Percentiles rank a stretch among this genome's conserved stretches.
phyloP scores from a whole-genome alignment of 768 basidiomycete species.

The Leccinum aurantiacum region DNA sequence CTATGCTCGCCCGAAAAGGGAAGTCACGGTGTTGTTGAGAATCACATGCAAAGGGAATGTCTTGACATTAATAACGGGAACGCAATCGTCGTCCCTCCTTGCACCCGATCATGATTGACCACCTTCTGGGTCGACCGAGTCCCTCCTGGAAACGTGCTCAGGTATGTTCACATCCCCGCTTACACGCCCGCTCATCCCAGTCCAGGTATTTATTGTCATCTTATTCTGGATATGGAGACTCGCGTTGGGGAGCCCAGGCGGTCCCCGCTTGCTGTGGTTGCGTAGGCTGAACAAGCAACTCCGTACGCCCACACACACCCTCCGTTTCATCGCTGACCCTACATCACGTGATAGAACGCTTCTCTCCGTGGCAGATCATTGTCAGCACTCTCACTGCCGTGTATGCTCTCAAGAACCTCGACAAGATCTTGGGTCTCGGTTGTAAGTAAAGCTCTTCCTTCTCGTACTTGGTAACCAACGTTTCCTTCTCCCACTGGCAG shows the following conservation, averaged over 20 bases:
- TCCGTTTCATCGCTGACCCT: neutral
- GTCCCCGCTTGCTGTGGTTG: constrained; percentile 69
- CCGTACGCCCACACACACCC: constrained; percentile 41
- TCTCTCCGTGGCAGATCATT: constrained; percentile 96
- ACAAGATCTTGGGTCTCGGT: constrained; percentile 79
- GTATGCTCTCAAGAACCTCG: constrained; percentile 82
- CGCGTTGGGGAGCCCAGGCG: constrained; percentile 56
- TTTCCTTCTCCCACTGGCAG: constrained; percentile 37
- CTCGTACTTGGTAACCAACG: neutral
- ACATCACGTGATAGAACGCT: constrained; percentile 51
- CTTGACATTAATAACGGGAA: constrained; percentile 3
- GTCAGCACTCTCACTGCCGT: constrained; percentile 81
- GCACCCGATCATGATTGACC: constrained; percentile 77
- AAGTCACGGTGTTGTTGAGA: constrained; percentile 1
- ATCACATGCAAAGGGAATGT: constrained; percentile 35
- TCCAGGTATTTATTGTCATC: constrained; percentile 84
- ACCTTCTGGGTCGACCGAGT: constrained; percentile 83
- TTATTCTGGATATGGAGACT: constrained; percentile 91
- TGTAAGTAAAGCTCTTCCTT: constrained; percentile 41
- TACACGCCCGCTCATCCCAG: constrained; percentile 3
- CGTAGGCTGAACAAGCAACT: constrained; percentile 56
- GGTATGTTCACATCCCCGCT: constrained; percentile 38
- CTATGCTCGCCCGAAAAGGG: no score
- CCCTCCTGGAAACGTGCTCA: constrained; percentile 89
- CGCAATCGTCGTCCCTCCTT: constrained; percentile 1